A percentile compares a stretch with the other conserved stretches of the same genome.
Evolutionary conservation across 108 stramenopile genomes (phyloP).

Genomic region (Nitzschia sp.): DNA sequence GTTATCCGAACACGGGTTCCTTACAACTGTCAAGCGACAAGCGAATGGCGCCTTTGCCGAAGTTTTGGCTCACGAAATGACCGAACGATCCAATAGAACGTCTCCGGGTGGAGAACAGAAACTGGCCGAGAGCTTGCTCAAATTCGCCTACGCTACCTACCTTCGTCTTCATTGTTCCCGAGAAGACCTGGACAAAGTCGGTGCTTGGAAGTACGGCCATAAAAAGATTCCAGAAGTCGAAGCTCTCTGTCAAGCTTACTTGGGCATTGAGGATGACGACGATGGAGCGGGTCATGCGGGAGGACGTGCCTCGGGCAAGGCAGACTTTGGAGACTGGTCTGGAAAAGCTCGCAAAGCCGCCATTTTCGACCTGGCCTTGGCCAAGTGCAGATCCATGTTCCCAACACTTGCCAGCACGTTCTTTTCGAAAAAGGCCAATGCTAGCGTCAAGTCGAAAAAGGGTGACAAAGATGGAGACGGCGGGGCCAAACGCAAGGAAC

Average conservation of each 20-base stretch:
- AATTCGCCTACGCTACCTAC: constrained; percentile 60
- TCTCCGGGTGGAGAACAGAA: constrained; percentile 38
- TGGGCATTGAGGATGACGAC: constrained; percentile 31
- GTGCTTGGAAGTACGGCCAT: constrained; percentile 37
- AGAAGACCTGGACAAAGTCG: constrained; percentile 46
- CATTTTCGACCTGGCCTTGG: constrained; percentile 37
- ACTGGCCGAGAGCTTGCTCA: constrained; percentile 48
- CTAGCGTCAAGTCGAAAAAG: constrained; percentile 19
- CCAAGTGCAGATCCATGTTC: constrained; percentile 40
- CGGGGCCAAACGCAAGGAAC: background rate
- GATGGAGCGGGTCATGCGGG: too few species aligned
- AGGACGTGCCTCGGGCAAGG: constrained; percentile 14
- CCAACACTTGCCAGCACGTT: constrained; percentile 37
- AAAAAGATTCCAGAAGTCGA: constrained; percentile 53
- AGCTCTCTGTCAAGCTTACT: constrained; percentile 60
- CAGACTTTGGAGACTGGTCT: constrained; percentile 50
- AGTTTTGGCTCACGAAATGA: constrained; percentile 58
- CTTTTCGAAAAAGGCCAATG: constrained; percentile 29
- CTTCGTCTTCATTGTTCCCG: constrained; percentile 64
- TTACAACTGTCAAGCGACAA: constrained; percentile 56
- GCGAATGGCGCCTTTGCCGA: constrained; percentile 62
- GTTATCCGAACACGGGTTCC: constrained; percentile 40
- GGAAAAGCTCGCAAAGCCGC: constrained; percentile 31
- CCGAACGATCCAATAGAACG: background rate
- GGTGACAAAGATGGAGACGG: constrained; percentile 6